phyloP scores from a whole-genome alignment of 768 basidiomycete species.

The Auricularia sp. region DNA sequence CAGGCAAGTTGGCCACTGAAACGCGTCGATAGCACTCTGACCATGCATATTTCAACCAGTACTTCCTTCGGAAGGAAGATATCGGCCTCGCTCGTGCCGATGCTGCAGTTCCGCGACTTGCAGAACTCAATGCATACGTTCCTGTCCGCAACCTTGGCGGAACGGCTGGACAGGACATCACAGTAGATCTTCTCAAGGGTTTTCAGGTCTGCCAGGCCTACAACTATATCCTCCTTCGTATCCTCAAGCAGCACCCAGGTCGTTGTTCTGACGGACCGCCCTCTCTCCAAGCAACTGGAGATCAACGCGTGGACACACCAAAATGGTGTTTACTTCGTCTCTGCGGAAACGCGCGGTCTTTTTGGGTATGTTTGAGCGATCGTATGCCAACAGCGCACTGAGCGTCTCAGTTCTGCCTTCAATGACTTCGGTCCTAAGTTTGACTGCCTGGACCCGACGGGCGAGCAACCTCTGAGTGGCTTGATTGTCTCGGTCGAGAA shows the following conservation, averaged over 20 bases:
- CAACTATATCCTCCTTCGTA: constrained; percentile 6
- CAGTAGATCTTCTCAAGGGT: constrained; percentile 68
- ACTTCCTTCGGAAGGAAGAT: constrained; percentile 84
- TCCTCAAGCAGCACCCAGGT: constrained; percentile 36
- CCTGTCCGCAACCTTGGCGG: constrained; percentile 85
- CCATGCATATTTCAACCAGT: constrained; percentile 36
- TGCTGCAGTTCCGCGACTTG: constrained; percentile 76
- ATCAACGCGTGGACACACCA: constrained; percentile 92
- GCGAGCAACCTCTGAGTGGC: constrained; percentile 84
- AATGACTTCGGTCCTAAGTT: constrained; percentile 95
- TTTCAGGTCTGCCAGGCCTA: constrained; percentile 55
- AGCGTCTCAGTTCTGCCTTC: constrained; percentile 63
- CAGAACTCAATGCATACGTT: constrained; percentile 93
- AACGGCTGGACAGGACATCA: constrained; percentile 62
- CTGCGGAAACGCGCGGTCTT: constrained; percentile 84
- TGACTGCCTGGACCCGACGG: constrained; percentile 95
- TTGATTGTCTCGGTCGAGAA: constrained; percentile 95
- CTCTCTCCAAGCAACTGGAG: constrained; percentile 76
- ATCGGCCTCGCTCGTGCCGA: constrained; percentile 80
- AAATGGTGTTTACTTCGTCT: constrained; percentile 83
- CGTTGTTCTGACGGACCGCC: constrained; percentile 75
- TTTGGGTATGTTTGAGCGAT: constrained; percentile 59
- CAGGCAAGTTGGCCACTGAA: constrained; percentile 47
- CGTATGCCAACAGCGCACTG: neutral
- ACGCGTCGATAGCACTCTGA: neutral